phyloP scores from a whole-genome alignment of 805 yeast genomes.

The Kluyveromyces starmeri region DNA sequence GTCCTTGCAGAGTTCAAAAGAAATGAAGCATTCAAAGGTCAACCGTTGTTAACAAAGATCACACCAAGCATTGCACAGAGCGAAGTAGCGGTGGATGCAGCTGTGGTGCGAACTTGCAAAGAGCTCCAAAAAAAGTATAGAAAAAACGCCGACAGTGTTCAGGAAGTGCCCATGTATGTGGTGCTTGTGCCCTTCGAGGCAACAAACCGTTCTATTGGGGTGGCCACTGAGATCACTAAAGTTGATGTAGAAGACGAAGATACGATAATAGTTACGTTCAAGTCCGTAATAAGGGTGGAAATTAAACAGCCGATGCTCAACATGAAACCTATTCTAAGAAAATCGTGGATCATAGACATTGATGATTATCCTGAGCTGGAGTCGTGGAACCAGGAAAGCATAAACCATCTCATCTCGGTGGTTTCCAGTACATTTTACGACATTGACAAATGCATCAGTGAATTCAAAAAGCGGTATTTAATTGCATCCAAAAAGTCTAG shows the following conservation, averaged over 20 bases:
- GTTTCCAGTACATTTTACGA: conserved; percentile 7
- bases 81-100: conserved; percentile 15
- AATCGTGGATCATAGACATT: conserved; percentile 7
- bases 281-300: conserved; percentile 14
- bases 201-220: conserved; percentile 11
- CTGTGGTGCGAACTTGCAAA: conserved; percentile 22
- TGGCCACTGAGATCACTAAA: conserved; percentile 13
- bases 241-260: conserved; percentile 8
- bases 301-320: conserved; percentile 13
- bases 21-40: conserved; percentile 14
- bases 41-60: conserved; percentile 13
- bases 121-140: conserved; percentile 12
- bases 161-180: conserved; percentile 29
- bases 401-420: neutral
- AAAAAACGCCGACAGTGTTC: conserved; percentile 19
- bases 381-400: conserved; percentile 19
- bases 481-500: conserved; percentile 16
- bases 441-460: conserved; percentile 21
- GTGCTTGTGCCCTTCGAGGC: conserved; percentile 16
- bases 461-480: conserved; percentile 31
- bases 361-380: conserved; percentile 31
- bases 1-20: conserved; percentile 35
- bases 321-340: conserved; percentile 13
- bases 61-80: conserved; percentile 9
- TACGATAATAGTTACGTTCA: conserved; percentile 13